A percentile compares a stretch with the other conserved stretches of the same genome.
Conservation (phyloP, 2,329 filamentous ascomycete species). For the Fusarium redolens region DNA sequence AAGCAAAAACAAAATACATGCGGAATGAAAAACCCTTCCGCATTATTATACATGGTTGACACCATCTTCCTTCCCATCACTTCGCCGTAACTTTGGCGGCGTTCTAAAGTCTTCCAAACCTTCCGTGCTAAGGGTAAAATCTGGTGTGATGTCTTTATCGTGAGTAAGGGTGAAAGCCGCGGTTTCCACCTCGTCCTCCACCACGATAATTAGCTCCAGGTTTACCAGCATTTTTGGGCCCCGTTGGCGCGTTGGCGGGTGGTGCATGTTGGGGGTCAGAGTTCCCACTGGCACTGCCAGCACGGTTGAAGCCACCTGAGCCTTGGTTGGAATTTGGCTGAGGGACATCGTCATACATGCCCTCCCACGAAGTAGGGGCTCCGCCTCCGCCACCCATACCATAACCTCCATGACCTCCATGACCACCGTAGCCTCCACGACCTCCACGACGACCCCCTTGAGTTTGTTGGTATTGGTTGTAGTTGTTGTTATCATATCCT, state of each 20-base stretch:
- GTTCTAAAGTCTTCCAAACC: not conserved
- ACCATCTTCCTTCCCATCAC: not conserved
- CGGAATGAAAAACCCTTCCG: not conserved
- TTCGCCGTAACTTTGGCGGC: constrained; percentile 7
- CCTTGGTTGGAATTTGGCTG: constrained; percentile 74
- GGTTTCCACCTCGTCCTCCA: constrained; percentile 79
- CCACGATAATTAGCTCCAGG: constrained; percentile 94
- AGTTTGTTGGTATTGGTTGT: constrained; percentile 57
- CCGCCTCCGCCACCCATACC: constrained; percentile 59
- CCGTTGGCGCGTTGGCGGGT: constrained; percentile 80
- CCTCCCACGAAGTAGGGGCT: constrained; percentile 90
- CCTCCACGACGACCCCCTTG: constrained; percentile 47
- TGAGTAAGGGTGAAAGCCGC: constrained; percentile 84
- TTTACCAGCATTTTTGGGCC: constrained; percentile 93
- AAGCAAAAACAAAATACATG: constrained; percentile 7
- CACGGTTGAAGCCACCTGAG: constrained; percentile 53
- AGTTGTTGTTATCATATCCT: constrained; percentile 48
- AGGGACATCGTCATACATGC: constrained; percentile 97
- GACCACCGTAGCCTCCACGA: constrained; percentile 46
- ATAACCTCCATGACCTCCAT: constrained; percentile 48
- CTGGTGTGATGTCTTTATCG: constrained; percentile 40
- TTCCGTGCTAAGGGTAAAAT: constrained; percentile 1
- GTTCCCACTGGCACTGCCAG: constrained; percentile 56
- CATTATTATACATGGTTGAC: constrained; percentile 20
- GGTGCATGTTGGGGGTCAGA: constrained; percentile 59